Evolutionary conservation across 371 early-diverging fungal species (phyloP), one percentile per base, ranked within the genome.

Genomic region (Rhizopus microsporus): DNA sequence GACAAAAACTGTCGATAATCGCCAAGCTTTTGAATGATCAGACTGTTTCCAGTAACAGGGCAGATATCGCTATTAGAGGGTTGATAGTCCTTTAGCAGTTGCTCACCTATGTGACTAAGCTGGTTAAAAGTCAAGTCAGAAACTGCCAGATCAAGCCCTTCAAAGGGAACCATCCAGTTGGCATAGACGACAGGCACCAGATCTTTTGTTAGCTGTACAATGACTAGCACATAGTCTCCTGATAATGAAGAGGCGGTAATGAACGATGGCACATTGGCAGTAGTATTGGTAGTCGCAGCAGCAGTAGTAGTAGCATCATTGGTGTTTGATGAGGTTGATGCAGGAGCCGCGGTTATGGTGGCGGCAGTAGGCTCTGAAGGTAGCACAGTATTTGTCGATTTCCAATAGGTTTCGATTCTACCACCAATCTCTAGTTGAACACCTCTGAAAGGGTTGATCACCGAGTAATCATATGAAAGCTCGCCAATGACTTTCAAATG

Each of bases 341-440:
- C 59, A 37, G 33, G 55, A 50, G 32, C 61, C 38, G 17, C 68
- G 39, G 31, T 64, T 55, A 39, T 38, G 12, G 48, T 47, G n/a
- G 67, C 50, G 34, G 67, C 59, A 44, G 50, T 39, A 35, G 59
- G 46, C 7, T 46, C 46, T 7, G 75, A 54, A 33, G 74, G 76
- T 42, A 75, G 69, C 8, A 83, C 65, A 12, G 84, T 80, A 53
- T 87, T 88, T 1, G 93, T 92, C 3, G 95, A 90, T 74, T 96
- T 96, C 98, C 98, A 97, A 57, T 97, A 97, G 0, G 98, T 97
- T 63, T 94, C 95, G 34, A 96, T 87, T 23, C 88, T 84, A 17
- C 98, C 98, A 8, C 96, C 97, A 58, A 97, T 93, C 65, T 89
- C 87, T 51, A 97, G 71, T 15, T 86, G 81, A 0, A 92, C 89